Base-by-base conservation (phyloP, 495 filamentous ascomycete species). In the Penicillium malachiteum region DNA sequence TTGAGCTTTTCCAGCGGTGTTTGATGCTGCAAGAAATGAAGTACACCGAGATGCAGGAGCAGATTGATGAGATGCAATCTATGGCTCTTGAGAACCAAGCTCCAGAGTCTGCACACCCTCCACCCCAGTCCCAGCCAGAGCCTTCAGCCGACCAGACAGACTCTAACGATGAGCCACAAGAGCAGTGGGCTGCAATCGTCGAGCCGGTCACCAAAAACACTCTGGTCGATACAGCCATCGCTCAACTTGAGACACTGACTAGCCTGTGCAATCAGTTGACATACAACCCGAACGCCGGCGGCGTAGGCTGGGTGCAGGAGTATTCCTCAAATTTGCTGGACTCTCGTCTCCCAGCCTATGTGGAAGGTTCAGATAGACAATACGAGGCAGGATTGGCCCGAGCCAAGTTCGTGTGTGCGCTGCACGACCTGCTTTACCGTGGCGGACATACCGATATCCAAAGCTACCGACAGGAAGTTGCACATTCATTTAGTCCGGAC, bases 1-100 rank as follows among this genome's bases (percentile, higher is more conserved):
- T 88, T 3, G 78, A 83, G 50, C 63, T 87, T 3, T 87, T 89
- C 55, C 81, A 86, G 45, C 69, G 77, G 33, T 89, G 87, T 65
- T 71, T 88, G 18, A 64, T 71, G 3, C 58, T 82, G 26, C 85
- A 88, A 69, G 81, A 87, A 59, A 60, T 73, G 49, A 76, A 78
- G 53, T 81, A 75, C 47, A 74, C 75, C n/a, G 75, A 85, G 58
- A 76, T 74, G 48, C 78, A 82, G 59, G 68, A 72, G 53, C 69
- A 78, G 42, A 65, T 74, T 26, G 67, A 68, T 37, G 62, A 65
- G 55, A 73, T 78, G 71, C 66, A 78, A 63, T 67, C 72, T 18
- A 59, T 59, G 39, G 71, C 62, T 47, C 52, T 62, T 57, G 64
- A 59, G 21, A 58, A 40, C 16, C 50, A 44, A 14, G 56, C 46